A percentile compares a stretch with the other conserved stretches of the same genome.
Conservation (phyloP, 208 protist species). For the Wallacemonas sp. region DNA sequence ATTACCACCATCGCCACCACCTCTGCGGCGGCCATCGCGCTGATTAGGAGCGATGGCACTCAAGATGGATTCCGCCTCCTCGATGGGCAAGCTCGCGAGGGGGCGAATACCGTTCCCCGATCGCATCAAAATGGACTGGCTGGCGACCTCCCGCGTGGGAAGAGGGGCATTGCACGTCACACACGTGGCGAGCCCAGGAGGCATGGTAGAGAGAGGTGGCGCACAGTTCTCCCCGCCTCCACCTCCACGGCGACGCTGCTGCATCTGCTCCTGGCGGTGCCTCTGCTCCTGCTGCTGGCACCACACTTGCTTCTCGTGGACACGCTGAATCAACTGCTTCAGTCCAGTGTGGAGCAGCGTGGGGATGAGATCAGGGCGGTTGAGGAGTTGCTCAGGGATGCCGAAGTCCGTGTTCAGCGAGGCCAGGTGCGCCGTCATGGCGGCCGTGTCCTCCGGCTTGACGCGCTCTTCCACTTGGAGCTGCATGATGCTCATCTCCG, state of each 20-base stretch:
- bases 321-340: slow-evolving; percentile 34
- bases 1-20: neutral
- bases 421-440: slow-evolving; percentile 30
- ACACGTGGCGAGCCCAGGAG: neutral
- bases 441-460: slow-evolving; percentile 31
- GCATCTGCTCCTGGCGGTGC: slow-evolving; percentile 20
- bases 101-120: slow-evolving; percentile 48
- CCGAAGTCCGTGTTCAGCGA: slow-evolving; percentile 65
- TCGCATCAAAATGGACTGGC: slow-evolving; percentile 57
- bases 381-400: slow-evolving; percentile 35
- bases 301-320: slow-evolving; percentile 21
- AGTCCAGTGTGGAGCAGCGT: slow-evolving; percentile 52
- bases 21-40: neutral
- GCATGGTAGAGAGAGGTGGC: neutral
- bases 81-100: neutral
- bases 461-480: slow-evolving; percentile 49
- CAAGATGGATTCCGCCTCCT: neutral
- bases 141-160: neutral
- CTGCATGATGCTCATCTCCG: slow-evolving; percentile 57
- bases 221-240: no score
- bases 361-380: slow-evolving; percentile 42
- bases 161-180: neutral
- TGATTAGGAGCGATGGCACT: neutral
- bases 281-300: neutral
- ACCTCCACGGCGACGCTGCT: slow-evolving; percentile 15